Evolutionary conservation across 1,139 yeast species (phyloP), one percentile per base, ranked within the genome.

Genomic region (Entelexis sorbosivorans): DNA sequence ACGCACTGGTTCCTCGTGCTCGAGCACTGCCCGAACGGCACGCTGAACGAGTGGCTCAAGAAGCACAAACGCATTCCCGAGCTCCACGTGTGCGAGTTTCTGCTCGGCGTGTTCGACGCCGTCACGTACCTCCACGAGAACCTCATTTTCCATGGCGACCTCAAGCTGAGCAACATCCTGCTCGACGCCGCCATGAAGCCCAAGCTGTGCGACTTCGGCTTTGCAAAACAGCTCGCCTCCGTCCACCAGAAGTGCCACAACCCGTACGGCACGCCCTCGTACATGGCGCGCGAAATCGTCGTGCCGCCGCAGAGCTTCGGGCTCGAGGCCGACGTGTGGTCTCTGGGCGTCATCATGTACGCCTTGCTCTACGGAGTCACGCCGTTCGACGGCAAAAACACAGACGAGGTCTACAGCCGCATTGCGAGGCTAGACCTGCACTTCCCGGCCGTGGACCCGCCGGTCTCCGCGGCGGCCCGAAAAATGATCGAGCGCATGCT

Each of bases 231-330:
- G n/a, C 73, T 89, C 57, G 82, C 82, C 36, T 73, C 79, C 20
- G 73, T 74, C 32, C 77, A 76, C 54, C 83, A 86, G 49, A 76
- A 87, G 61, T 84, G 88, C 64, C 84, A 80, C 63, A 87, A 96
- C 48, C 83, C 89, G 53, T 89, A 97, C 66, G 98, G 98, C 50
- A 91, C 98, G n/a, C 97, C 97, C 54, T 88, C 89, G 66, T 91
- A 89, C 66, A 89, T 91, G 67, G 97, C 98, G 0, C 98, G 97
- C 6, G 98, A 91, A 69, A 95, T 89, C 16, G 72, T 89, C 57
- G 85, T 87, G 46, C 95, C 95, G 19, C 58, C 59, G 2, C 77
- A 81, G 22, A 95, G 95, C 3, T 96, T 89, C 66, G 81, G 95
- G 53, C 86, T 81, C 63, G 96, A 88, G 67, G 96, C 89, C 43